phyloP scores from a whole-genome alignment of 768 basidiomycete genomes.

The Suillus sp. region DNA sequence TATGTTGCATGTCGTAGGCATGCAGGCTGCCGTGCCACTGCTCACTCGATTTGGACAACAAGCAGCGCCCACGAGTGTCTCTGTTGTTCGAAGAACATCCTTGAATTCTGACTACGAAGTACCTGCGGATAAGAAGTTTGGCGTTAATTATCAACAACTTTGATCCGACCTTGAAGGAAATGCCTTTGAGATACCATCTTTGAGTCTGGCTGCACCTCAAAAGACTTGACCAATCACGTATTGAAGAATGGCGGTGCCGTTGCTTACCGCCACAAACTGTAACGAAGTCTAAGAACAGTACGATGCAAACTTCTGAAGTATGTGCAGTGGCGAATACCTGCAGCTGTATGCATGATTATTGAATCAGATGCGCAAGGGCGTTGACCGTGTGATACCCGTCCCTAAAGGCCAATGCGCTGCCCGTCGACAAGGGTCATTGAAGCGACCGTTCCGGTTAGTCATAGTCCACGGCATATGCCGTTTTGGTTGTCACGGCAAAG shows the following conservation, averaged over 20 bases:
- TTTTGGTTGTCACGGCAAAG: neutral
- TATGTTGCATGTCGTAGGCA: neutral
- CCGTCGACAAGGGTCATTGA: neutral
- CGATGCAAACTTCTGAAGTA: neutral
- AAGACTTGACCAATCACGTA: constrained; percentile 19
- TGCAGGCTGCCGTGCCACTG: constrained; percentile 25
- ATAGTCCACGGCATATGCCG: neutral
- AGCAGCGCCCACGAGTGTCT: neutral
- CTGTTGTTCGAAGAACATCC: constrained; percentile 19
- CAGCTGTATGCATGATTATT: neutral
- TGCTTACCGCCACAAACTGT: constrained; percentile 20
- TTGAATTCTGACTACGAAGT: constrained; percentile 7
- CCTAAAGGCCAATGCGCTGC: neutral
- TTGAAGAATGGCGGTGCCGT: constrained; percentile 25
- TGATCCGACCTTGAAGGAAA: constrained; percentile 26
- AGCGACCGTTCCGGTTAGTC: neutral
- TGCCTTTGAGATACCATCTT: constrained; percentile 23
- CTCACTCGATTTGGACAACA: constrained; percentile 29
- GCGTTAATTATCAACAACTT: constrained; percentile 16
- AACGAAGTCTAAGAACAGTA: neutral
- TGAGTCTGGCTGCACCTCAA: constrained; percentile 22
- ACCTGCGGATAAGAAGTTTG: constrained; percentile 3
- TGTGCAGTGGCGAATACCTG: neutral
- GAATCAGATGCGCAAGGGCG: neutral
- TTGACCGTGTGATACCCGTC: neutral